A percentile compares a stretch with the other conserved stretches of the same genome.
Conservation (phyloP, 2,329 filamentous ascomycete species). For the Diaporthe destruens region DNA sequence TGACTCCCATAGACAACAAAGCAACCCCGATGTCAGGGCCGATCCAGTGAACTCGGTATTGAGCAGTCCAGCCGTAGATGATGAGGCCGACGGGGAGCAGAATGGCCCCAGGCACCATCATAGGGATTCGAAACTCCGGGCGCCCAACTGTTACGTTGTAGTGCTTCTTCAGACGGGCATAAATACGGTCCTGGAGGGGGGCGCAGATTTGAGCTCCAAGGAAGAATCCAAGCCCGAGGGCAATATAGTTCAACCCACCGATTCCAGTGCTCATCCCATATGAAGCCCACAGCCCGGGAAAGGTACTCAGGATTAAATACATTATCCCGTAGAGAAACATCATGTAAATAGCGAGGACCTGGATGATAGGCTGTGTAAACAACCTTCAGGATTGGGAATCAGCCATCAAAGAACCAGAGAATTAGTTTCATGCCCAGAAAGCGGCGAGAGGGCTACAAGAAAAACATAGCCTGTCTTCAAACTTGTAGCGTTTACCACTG, state of each 20-base stretch:
- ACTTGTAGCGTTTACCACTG: too few species aligned
- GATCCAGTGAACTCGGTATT: conserved; percentile 59
- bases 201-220: conserved; percentile 56
- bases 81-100: conserved; percentile 59
- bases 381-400: conserved; percentile 46
- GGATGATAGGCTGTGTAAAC: conserved; percentile 64
- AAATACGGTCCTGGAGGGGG: conserved; percentile 60
- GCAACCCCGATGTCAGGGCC: conserved; percentile 58
- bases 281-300: conserved; percentile 58
- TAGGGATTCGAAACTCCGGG: conserved; percentile 63
- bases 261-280: conserved; percentile 52
- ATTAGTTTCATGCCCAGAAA: too few species aligned
- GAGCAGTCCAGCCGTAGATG: conserved; percentile 60
- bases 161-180: conserved; percentile 57
- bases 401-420: too few species aligned
- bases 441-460: too few species aligned
- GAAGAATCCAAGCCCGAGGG: conserved; percentile 53
- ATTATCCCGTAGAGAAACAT: conserved; percentile 66
- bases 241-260: conserved; percentile 55
- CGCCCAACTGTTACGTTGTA: conserved; percentile 48
- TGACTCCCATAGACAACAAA: conserved; percentile 54
- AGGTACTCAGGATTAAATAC: conserved; percentile 64
- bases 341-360: conserved; percentile 63
- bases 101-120: conserved; percentile 66
- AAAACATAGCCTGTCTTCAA: too few species aligned